Conservation (phyloP, 306 rosid genomes). For the Clitoria ternatea region DNA sequence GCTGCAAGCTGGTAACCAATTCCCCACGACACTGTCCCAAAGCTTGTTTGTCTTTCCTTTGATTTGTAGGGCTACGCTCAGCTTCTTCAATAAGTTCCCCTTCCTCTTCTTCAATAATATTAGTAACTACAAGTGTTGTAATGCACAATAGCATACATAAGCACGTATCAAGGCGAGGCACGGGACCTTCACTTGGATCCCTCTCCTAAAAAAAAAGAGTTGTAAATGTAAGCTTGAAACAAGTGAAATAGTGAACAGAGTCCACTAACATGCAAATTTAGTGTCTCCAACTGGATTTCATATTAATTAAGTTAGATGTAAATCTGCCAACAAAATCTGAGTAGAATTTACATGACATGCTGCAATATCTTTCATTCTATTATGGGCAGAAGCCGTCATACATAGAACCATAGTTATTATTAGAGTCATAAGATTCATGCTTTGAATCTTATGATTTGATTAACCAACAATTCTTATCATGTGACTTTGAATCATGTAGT, state of each 20-base stretch:
- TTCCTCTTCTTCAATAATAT: conserved; percentile 93
- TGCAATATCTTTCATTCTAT: background rate
- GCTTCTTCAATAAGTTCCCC: conserved; percentile 65
- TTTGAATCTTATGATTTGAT: no score
- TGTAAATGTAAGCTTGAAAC: background rate
- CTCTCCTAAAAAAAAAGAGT: conserved; percentile 60
- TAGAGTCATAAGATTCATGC: no score
- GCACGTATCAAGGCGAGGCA: conserved; percentile 95
- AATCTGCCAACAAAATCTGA: conserved; percentile 8
- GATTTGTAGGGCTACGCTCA: conserved; percentile 53
- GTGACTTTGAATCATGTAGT: no score
- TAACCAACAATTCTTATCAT: no score
- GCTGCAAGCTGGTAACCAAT: conserved; percentile 74
- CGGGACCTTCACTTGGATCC: conserved; percentile 93
- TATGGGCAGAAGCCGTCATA: no score
- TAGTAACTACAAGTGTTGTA: conserved; percentile 71
- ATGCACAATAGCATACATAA: conserved; percentile 83
- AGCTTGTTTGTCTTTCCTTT: conserved; percentile 55
- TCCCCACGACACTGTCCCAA: conserved; percentile 68
- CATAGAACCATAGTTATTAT: no score
- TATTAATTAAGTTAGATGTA: conserved; percentile 3
- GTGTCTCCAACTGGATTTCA: background rate
- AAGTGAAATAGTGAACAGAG: background rate
- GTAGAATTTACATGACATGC: conserved; percentile 7
- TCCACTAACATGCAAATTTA: conserved; percentile 23